Evolutionary conservation across 140 eudicot species (phyloP), one percentile per base, ranked within the genome.

Genomic region (Cichorium intybus): DNA sequence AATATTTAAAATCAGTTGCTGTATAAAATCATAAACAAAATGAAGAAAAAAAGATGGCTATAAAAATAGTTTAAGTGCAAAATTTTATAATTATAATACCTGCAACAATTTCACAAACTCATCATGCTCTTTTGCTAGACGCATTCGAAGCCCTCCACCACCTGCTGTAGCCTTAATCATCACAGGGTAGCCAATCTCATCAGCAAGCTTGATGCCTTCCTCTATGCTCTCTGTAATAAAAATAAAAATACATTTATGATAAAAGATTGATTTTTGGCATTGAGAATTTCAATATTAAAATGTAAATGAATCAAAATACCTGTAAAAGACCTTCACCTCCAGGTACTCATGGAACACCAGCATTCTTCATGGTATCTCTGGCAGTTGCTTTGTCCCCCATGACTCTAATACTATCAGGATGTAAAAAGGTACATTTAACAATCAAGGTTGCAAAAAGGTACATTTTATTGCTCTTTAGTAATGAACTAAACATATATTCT

Each of bases 321-420:
- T 80, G 82, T 66, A 91, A 62, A 28, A 91, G 77, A 53, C 98
- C 98, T 18, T 87, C 98, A 77, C 96, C 85, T 71, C 98, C 98
- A 22, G 98, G 98, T 51, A 91, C 96, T 72, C 96, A 87, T 60
- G 98, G 98, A 66, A 91, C 98, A 60, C 98, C 98, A 72, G 98
- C 98, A 61, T 85, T 91, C 82, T 91, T 91, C 98, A 91, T 91
- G 35, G 98, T 91, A 3, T 91, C 98, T 55, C 96, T 81, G 29
- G 98, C 98, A 71, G 98, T 87, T 60, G 96, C 70, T 74, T 91
- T 91, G 80, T 91, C 98, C 50, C 98, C 98, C 98, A 91, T 91
- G 65, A 85, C 89, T 48, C 96, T 81, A 49, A 91, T 91, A 73
- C 95, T 91, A 76, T 87, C 88, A 48, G 98, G 98, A 96, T 91